Percentiles rank a stretch among this genome's conserved stretches.
phyloP scores from a whole-genome alignment of 768 basidiomycete species.

The Pholiota conissans region DNA sequence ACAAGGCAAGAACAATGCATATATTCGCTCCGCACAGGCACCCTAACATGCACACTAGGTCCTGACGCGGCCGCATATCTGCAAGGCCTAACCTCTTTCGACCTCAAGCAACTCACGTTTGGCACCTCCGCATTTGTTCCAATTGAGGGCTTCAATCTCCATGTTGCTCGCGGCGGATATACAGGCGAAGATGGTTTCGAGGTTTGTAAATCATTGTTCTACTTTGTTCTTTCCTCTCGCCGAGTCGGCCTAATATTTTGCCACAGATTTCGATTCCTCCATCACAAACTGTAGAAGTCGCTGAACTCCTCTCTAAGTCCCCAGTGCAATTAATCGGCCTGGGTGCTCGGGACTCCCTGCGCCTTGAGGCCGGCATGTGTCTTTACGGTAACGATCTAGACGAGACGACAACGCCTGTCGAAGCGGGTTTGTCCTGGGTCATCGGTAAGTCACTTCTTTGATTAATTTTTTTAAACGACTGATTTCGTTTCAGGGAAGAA shows the following conservation, averaged over 20 bases:
- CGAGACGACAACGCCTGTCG: constrained; percentile 82
- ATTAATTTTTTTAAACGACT: neutral
- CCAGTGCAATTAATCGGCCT: constrained; percentile 86
- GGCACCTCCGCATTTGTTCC: constrained; percentile 82
- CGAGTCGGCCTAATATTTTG: neutral
- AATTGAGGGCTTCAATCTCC: constrained; percentile 75
- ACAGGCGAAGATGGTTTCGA: constrained; percentile 99
- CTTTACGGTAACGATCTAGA: constrained; percentile 94
- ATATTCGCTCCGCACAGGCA: neutral
- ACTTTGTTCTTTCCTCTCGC: neutral
- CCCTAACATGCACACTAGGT: constrained; percentile 39
- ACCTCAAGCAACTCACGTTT: constrained; percentile 76
- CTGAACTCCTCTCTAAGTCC: constrained; percentile 59
- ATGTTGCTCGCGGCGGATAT: constrained; percentile 93
- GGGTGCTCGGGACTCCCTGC: constrained; percentile 90
- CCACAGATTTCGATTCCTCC: constrained; percentile 87
- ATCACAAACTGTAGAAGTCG: constrained; percentile 68
- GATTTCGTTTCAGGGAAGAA: constrained; percentile 65
- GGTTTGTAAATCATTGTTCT: constrained; percentile 34
- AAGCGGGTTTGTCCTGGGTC: constrained; percentile 92
- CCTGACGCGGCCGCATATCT: constrained; percentile 82
- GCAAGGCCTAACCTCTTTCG: constrained; percentile 73
- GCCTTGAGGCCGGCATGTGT: constrained; percentile 96
- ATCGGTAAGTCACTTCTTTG: constrained; percentile 61
- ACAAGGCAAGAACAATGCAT: constrained; percentile 60